Percentiles rank a stretch among this genome's conserved stretches.
These are phyloP conservation scores for Penicillium herquei DNA, from an alignment of 495 filamentous ascomycete genomes.

Conservation along the genomic window DNA sequence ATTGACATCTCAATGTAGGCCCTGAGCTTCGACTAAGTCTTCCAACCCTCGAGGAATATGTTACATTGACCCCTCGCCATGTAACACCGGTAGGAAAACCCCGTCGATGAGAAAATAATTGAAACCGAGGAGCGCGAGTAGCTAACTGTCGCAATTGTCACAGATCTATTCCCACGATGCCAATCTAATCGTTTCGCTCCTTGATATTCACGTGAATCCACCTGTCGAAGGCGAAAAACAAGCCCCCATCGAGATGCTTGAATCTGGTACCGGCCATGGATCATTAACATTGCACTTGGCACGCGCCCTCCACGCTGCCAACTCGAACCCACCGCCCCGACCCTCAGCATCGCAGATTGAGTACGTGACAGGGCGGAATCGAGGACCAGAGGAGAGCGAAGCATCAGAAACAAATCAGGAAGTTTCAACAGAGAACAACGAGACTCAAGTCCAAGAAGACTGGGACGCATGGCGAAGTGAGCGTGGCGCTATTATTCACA, in stretches of 20 bases:
- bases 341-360: constrained; percentile 38
- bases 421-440: constrained; percentile 4
- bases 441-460: constrained; percentile 21
- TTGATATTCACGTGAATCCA: constrained; percentile 64
- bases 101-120: neutral
- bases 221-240: constrained; percentile 28
- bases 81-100: constrained; percentile 65
- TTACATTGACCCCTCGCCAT: constrained; percentile 57
- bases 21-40: constrained; percentile 53
- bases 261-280: constrained; percentile 80
- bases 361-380: constrained; percentile 29
- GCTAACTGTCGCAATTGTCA: constrained; percentile 29
- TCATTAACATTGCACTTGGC: constrained; percentile 70
- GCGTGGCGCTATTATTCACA: constrained; percentile 68
- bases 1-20: constrained; percentile 26
- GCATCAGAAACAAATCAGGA: constrained; percentile 3
- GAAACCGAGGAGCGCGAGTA: neutral
- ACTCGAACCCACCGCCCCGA: constrained; percentile 43
- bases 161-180: constrained; percentile 76
- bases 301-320: constrained; percentile 73
- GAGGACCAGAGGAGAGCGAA: constrained; percentile 24
- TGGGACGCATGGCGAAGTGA: constrained; percentile 47
- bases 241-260: constrained; percentile 63
- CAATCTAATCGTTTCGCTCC: constrained; percentile 66
- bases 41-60: constrained; percentile 71